Evolutionary conservation across 768 basidiomycete genomes (phyloP), one percentile per base, ranked within the genome.

Genomic region (Phanerodontia chrysosporium): DNA sequence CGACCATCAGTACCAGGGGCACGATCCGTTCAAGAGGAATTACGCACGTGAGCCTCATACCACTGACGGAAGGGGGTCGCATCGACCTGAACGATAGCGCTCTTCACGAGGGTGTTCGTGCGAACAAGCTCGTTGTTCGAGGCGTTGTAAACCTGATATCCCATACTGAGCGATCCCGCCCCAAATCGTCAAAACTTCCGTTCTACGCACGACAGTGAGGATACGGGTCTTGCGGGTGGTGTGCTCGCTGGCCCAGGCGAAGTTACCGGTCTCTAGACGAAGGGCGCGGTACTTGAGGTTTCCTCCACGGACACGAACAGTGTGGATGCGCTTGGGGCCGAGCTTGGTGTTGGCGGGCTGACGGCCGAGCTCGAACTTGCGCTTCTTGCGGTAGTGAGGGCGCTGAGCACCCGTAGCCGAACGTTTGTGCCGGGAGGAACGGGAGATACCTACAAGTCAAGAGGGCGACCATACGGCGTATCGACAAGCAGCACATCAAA

Each of bases 111-210:
- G 57, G 97, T 99, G 82, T 99, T 98, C 70, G 97, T 99, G 69
- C 97, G 92, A 72, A 99, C 96, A 71, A 98, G 87, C 78, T 99
- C 97, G 80, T 99, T 99, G 87, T 98, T 99, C 64, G 97, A 95
- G 48, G 97, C 86, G 75, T 98, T 99, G 86, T 98, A 99, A 51
- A 94, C 91, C 94, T 95, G 62, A 45, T 10, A 6, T 25, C 32
- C 25, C 36, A 44, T 36, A 4, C 32, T 58, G 58, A 60, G 45
- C 22, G 58, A 52, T 10, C 32, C n/a, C 4, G 3, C n/a, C 21
- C 29, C 30, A 57, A n/a, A 45, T 49, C 32, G 36, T 3, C 18
- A 39, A 13, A 46, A 27, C 1, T 7, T n/a, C 49, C 16, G 10
- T 42, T 18, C 28, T 49, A 86, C 90, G 73, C 76, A 97, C 96